These are phyloP conservation scores for Ampelomyces quisqualis DNA, from an alignment of 2,329 filamentous ascomycete genomes.

Conservation along the genomic window DNA sequence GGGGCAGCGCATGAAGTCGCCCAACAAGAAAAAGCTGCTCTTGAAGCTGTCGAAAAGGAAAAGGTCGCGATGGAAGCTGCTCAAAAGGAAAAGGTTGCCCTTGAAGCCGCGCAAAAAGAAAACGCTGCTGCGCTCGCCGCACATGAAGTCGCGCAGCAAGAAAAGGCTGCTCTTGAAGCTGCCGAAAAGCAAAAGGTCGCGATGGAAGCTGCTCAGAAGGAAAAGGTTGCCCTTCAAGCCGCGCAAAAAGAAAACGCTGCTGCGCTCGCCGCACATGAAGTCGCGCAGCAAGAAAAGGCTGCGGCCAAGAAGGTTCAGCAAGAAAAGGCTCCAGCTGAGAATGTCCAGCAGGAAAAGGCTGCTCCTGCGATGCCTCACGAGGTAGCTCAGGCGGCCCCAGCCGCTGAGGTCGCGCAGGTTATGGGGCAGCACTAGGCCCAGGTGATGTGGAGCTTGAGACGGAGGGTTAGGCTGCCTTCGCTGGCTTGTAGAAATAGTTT, in stretches of 20 bases:
- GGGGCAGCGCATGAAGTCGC: constrained; percentile 1
- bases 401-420: no score
- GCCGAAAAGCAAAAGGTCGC: neutral
- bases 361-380: no score
- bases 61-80: constrained; percentile 1
- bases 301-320: neutral
- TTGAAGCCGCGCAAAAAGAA: neutral
- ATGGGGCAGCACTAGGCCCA: no score
- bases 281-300: neutral
- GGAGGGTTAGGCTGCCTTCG: no score
- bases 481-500: no score
- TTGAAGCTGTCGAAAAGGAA: neutral
- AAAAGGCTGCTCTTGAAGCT: neutral
- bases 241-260: constrained; percentile 1
- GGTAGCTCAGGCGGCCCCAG: no score
- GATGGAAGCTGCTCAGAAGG: constrained; percentile 1
- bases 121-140: constrained; percentile 1
- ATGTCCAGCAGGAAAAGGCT: neutral
- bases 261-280: neutral
- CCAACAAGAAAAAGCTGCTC: neutral
- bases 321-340: neutral
- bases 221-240: neutral
- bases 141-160: neutral
- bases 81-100: neutral
- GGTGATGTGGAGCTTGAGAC: no score